A percentile compares a stretch with the other conserved stretches of the same genome.
Evolutionary conservation across 2,329 filamentous ascomycete genomes (phyloP).

Genomic region (Penicillium crustosum): DNA sequence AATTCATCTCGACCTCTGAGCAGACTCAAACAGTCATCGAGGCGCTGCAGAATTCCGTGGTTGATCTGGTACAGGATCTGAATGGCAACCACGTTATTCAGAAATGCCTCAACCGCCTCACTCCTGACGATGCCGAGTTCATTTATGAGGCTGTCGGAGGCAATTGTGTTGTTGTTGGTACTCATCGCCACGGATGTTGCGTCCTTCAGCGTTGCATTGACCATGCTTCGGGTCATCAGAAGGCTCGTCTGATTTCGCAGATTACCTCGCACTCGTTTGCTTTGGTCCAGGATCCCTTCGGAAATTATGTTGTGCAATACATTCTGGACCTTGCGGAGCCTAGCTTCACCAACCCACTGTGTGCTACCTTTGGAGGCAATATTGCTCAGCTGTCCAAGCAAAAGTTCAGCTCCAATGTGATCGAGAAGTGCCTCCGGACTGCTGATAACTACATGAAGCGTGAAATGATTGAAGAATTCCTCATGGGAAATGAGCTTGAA

Average conservation of each 20-base stretch:
- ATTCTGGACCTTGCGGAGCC: constrained; percentile 92
- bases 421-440: constrained; percentile 92
- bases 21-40: constrained; percentile 87
- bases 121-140: constrained; percentile 81
- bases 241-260: constrained; percentile 76
- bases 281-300: constrained; percentile 93
- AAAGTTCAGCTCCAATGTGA: constrained; percentile 99
- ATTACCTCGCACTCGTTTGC: constrained; percentile 87
- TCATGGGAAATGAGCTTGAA: constrained; percentile 73
- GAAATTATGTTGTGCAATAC: constrained; percentile 98
- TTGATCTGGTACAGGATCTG: constrained; percentile 92
- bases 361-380: constrained; percentile 74
- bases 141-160: constrained; percentile 92
- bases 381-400: constrained; percentile 76
- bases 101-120: constrained; percentile 95
- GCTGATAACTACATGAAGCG: constrained; percentile 72
- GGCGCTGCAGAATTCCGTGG: constrained; percentile 78
- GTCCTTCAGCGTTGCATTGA: constrained; percentile 98
- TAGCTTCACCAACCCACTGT: constrained; percentile 84
- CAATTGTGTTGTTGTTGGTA: constrained; percentile 86
- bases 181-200: constrained; percentile 95
- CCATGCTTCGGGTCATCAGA: constrained; percentile 87
- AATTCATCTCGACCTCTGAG: constrained; percentile 81
- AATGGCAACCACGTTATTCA: constrained; percentile 99
- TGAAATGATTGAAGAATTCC: constrained; percentile 81